Base-by-base conservation (phyloP, 768 basidiomycete species). In the Dictyophora rubrovolvata region DNA sequence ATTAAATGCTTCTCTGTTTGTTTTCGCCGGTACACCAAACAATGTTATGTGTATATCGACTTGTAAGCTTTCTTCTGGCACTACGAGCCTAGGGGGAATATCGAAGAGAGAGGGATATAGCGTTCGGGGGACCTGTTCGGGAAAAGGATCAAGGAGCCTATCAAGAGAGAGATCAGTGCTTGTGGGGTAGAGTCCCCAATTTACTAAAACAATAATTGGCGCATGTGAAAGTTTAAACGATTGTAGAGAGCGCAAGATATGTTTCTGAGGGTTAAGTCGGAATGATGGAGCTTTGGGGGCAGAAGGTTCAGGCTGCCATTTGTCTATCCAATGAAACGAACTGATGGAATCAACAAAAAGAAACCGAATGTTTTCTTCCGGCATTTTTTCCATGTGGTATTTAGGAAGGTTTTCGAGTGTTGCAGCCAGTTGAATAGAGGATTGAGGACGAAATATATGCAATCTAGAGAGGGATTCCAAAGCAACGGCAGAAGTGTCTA, bases 311-410 rank as follows among this genome's bases (percentile, higher is more conserved):
- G 72, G 70, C 42, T 74, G 72, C 66, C 83, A 84, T 47, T 85
- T 81, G 67, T 93, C 89, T 2, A 77, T 62, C 90, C 91, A 93
- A 69, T 88, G 81, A 66, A 85, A 89, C 0, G 87, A 68, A 67
- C 84, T 85, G 60, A 89, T 69, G 14, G 89, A 89, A 70, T 93
- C 90, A 50, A 93, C 73, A 10, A 80, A 81, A 37, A 93, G 69
- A 56, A 89, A 64, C 6, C 82, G 84, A 11, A 92, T 75, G 61
- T 83, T 83, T 34, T 73, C 69, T 48, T 79, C 69, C 34, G 78
- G 74, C 60, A 84, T 75, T 55, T 74, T 70, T 17, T 68, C 66
- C 2, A 70, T 65, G 63, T 85, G 81, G 64, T 83, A 84, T 3
- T 69, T 67, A 14, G 82, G 76, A 17, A 93, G 74, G 63, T 79